Base-by-base conservation (phyloP, 805 yeast species). In the Candida loeiensis region DNA sequence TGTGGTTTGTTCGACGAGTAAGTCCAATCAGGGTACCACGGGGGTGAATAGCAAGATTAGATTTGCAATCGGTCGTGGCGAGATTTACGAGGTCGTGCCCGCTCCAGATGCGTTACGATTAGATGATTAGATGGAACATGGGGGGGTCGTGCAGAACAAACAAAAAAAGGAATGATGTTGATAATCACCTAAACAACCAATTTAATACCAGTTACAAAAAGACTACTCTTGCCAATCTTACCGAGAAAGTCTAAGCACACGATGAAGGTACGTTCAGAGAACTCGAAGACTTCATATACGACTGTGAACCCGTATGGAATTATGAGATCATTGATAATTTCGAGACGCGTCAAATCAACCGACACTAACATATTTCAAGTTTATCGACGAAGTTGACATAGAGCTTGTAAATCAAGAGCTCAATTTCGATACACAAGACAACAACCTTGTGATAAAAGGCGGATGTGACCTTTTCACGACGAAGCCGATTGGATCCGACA, bases 381-480 rank as follows among this genome's bases (percentile, higher is more conserved):
- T 87, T 64, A 82, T 93, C 44, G 98, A 93, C 59, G 93, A 85
- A 55, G 82, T 88, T 28, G 96, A 90, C 54, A 80, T 93, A n/a
- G 97, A 89, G 60, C 74, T 84, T 50, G 84, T 93, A 27, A 89
- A 89, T 56, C 95, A 89, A 55, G 85, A 87, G 40, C 76, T 93
- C 26, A 56, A 58, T 33, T 51, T 53, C 53, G 69, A 65, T 36
- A 61, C 73, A 12, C 69, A 59, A 19, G 73, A 69, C 46, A 63
- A 66, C 45, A 68, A 64, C 41, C 56, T 68, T 18, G 64, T 68
- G 34, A 79, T 93, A 28, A 76, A 77, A 41, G 98, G 97, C 9
- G 89, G 95, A 18, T 82, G 96, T 58, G 99, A 93, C 56, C 73
- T 93, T 36, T 93, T 88, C 56, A 86, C 98, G 1, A 93, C 99